Conservation (phyloP, 2,329 filamentous ascomycete genomes). For the Phoma sp. region DNA sequence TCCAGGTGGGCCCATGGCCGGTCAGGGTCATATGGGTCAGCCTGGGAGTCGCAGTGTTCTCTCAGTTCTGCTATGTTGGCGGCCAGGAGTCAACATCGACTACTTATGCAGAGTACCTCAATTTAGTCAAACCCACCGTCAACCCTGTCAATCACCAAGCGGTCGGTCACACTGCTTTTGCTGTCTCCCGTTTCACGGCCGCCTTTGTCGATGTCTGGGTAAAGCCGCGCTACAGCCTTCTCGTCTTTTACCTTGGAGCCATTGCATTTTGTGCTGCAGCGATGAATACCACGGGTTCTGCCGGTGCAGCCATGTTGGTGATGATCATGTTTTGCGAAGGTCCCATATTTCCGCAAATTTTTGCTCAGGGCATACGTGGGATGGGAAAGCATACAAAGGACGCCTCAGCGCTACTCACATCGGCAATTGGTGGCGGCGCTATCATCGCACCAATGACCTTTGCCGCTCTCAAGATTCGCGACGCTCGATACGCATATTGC, state of each 20-base stretch:
- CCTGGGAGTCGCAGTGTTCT: slow-evolving; percentile 60
- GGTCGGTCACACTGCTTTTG: slow-evolving; percentile 64
- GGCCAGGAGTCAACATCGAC: slow-evolving; percentile 64
- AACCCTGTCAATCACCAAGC: slow-evolving; percentile 55
- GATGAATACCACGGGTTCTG: slow-evolving; percentile 52
- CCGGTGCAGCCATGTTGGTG: slow-evolving; percentile 56
- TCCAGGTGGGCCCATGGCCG: slow-evolving; percentile 46
- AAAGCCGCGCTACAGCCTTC: slow-evolving; percentile 64
- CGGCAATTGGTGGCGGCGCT: slow-evolving; percentile 61
- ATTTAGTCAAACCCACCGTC: slow-evolving; percentile 45
- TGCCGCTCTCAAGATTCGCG: slow-evolving; percentile 49
- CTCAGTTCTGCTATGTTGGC: slow-evolving; percentile 66
- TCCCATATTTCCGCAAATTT: slow-evolving; percentile 65
- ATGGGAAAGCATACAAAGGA: slow-evolving; percentile 64
- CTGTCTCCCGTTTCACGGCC: slow-evolving; percentile 62
- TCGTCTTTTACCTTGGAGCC: slow-evolving; percentile 59
- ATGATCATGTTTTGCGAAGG: slow-evolving; percentile 66
- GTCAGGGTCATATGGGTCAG: slow-evolving; percentile 63
- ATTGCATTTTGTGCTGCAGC: slow-evolving; percentile 59
- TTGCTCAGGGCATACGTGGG: slow-evolving; percentile 63
- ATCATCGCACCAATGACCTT: slow-evolving; percentile 63
- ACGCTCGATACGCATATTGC: slow-evolving; percentile 57
- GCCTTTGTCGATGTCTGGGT: slow-evolving; percentile 60
- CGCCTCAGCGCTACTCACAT: slow-evolving; percentile 60
- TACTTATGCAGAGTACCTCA: slow-evolving; percentile 54